Evolutionary conservation across 148 eudicot genomes (phyloP).

Genomic region (Tetragonia tetragonoides): DNA sequence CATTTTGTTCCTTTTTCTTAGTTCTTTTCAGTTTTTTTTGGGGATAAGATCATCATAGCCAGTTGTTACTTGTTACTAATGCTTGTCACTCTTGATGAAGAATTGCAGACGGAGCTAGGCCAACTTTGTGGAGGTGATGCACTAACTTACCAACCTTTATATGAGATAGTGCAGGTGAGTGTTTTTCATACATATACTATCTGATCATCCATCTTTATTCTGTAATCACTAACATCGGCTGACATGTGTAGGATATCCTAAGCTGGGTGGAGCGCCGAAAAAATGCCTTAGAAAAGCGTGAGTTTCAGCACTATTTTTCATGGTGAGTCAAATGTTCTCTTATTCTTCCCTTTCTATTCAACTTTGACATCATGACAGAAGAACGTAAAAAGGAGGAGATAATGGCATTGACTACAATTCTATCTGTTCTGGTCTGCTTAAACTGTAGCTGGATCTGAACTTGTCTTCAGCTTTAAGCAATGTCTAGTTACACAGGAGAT

Average conservation of each 20-base stretch:
- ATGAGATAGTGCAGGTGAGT: constrained; percentile 77
- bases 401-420: neutral
- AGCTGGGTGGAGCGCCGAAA: constrained; percentile 74
- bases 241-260: constrained; percentile 48
- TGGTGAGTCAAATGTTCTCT: constrained; percentile 53
- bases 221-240: constrained; percentile 6
- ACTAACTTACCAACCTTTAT: constrained; percentile 65
- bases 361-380: neutral
- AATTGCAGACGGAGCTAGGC: constrained; percentile 72
- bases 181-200: neutral
- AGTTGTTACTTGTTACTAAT: constrained; percentile 25
- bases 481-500: neutral
- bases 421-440: neutral
- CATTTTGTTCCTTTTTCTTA: neutral
- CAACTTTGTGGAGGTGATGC: constrained; percentile 47
- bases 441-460: neutral
- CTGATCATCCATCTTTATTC: neutral
- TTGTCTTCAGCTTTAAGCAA: too few species aligned
- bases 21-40: neutral
- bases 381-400: neutral
- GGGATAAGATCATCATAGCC: neutral
- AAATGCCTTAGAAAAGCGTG: constrained; percentile 63
- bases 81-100: constrained; percentile 45
- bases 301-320: constrained; percentile 67
- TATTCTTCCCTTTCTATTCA: neutral